A percentile compares a stretch with the other conserved stretches of the same genome.
phyloP scores from a whole-genome alignment of 2,329 filamentous ascomycete genomes.

The Clarireedia paspali region DNA sequence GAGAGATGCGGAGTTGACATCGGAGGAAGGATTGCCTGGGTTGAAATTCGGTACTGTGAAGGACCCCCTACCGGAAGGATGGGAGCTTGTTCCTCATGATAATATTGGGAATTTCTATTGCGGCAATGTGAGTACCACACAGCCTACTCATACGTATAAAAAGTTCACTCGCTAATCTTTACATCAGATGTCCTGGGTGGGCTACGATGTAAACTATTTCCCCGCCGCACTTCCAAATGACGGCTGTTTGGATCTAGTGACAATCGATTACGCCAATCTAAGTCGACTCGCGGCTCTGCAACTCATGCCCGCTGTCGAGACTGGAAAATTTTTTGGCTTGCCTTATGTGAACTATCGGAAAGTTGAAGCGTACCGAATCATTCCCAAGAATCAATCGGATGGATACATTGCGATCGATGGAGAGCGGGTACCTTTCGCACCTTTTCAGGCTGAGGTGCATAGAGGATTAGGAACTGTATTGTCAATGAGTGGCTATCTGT shows the following conservation, averaged over 20 bases:
- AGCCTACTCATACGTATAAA: background rate
- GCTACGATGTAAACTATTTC: constrained; percentile 78
- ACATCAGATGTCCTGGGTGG: constrained; percentile 73
- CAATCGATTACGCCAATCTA: constrained; percentile 62
- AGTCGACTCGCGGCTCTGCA: constrained; percentile 55
- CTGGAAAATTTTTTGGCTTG: constrained; percentile 68
- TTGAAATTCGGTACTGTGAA: constrained; percentile 70
- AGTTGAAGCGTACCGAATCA: constrained; percentile 71
- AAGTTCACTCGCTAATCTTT: background rate
- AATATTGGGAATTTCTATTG: constrained; percentile 85
- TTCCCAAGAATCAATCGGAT: constrained; percentile 57
- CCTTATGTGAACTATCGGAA: constrained; percentile 72
- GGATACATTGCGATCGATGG: constrained; percentile 92
- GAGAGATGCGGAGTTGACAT: background rate
- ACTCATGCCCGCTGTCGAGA: constrained; percentile 62
- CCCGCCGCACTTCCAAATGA: constrained; percentile 71
- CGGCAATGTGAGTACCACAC: constrained; percentile 62
- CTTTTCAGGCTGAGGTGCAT: constrained; percentile 85
- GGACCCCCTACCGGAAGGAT: constrained; percentile 65
- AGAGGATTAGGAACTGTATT: constrained; percentile 64
- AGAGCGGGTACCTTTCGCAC: constrained; percentile 74
- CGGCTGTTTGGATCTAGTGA: constrained; percentile 75
- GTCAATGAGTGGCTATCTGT: constrained; percentile 1
- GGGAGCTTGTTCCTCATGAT: constrained; percentile 63
- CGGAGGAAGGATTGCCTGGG: constrained; percentile 49